Evolutionary conservation across 345 rosid genomes (phyloP).

Genomic region (Mangifera indica): DNA sequence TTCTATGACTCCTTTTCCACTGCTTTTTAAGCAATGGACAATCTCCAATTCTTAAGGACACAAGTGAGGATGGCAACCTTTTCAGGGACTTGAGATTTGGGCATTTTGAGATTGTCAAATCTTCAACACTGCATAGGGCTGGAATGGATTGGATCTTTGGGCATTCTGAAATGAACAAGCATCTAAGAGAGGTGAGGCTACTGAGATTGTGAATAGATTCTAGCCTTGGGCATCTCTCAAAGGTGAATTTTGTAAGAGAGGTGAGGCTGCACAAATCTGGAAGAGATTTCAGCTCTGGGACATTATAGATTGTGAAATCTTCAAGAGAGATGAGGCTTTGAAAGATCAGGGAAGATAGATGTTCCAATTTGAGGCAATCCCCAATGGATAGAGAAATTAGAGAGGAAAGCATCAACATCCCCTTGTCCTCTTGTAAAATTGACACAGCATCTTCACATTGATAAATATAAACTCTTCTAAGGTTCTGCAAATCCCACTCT

Average conservation of each 20-base stretch:
- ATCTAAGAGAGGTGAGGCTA: neutral
- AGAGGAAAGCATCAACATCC: neutral
- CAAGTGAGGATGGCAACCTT: neutral
- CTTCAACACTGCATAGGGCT: neutral
- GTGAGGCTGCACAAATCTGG: neutral
- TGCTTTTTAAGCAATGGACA: neutral
- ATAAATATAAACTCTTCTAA: too few relatives aligned
- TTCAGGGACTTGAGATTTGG: neutral
- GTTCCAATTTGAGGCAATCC: too few relatives aligned
- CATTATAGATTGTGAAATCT: neutral
- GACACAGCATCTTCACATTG: neutral
- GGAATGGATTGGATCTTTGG: too few relatives aligned
- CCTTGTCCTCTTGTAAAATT: too few relatives aligned
- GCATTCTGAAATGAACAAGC: fast-evolving
- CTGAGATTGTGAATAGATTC: neutral
- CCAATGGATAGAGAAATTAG: neutral
- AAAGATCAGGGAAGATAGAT: too few relatives aligned
- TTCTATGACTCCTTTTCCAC: neutral
- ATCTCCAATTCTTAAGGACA: neutral
- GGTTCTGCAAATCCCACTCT: too few relatives aligned
- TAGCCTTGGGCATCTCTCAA: neutral
- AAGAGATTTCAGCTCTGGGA: neutral
- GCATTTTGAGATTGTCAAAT: fast-evolving
- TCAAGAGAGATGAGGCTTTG: neutral
- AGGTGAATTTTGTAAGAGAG: neutral